Conservation (phyloP, 2,329 filamentous ascomycete genomes). For the Juglanconis sp. region DNA sequence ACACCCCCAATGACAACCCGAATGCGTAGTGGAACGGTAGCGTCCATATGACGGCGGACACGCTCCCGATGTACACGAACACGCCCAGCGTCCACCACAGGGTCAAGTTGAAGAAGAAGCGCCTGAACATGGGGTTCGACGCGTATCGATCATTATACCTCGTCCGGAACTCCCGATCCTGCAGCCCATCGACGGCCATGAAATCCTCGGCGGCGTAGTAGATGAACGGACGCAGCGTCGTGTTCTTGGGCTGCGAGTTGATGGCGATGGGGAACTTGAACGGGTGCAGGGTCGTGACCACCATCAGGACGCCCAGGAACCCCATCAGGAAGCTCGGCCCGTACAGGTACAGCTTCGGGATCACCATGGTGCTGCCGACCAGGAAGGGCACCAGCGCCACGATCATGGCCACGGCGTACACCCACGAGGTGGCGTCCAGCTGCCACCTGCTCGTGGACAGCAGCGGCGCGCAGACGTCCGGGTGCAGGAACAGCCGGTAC, state of each 20-base stretch:
- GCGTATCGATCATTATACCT: constrained; percentile 16
- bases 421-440: constrained; percentile 18
- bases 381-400: constrained; percentile 15
- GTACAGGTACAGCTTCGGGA: constrained; percentile 15
- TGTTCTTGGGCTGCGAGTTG: constrained; percentile 10
- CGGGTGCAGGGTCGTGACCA: constrained; percentile 6
- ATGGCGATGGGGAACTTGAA: constrained; percentile 14
- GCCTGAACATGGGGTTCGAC: constrained; percentile 12
- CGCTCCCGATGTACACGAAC: constrained; percentile 15
- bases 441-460: constrained; percentile 12
- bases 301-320: constrained; percentile 13
- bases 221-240: constrained; percentile 13
- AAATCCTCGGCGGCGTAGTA: constrained; percentile 19
- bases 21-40: constrained; percentile 15
- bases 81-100: constrained; percentile 17
- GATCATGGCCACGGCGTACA: constrained; percentile 10
- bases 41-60: constrained; percentile 17
- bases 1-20: constrained; percentile 13
- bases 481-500: constrained; percentile 9
- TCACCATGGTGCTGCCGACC: constrained; percentile 9
- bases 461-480: constrained; percentile 15
- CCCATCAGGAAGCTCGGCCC: constrained; percentile 16
- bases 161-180: constrained; percentile 15
- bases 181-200: constrained; percentile 16
- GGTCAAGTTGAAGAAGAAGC: constrained; percentile 17